Evolutionary conservation across 2,329 filamentous ascomycete genomes (phyloP).

Genomic region (Aspergillus ochraceus): DNA sequence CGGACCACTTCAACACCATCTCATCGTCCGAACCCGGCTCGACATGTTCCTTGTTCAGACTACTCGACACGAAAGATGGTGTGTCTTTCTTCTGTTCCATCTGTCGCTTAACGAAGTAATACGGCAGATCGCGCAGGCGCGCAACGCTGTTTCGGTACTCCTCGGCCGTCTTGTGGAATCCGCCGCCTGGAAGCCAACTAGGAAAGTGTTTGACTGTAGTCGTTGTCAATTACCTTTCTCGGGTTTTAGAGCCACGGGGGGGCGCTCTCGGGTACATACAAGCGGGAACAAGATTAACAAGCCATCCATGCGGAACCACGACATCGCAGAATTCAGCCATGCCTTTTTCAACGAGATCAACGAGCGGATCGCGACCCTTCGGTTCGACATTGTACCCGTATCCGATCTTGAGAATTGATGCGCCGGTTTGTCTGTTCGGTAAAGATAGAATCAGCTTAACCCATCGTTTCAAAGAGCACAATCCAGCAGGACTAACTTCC

Average conservation of each 20-base stretch:
- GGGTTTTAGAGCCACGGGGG: no score
- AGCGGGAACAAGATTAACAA: conserved; percentile 47
- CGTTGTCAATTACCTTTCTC: background rate
- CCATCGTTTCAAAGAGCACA: background rate
- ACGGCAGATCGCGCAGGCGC: conserved; percentile 41
- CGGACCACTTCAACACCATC: conserved; percentile 29
- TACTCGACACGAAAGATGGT: conserved; percentile 42
- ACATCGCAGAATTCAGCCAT: conserved; percentile 45
- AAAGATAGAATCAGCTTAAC: conserved; percentile 3
- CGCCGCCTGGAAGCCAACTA: conserved; percentile 47
- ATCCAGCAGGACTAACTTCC: conserved; percentile 15
- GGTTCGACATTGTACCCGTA: conserved; percentile 34
- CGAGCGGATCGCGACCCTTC: conserved; percentile 29
- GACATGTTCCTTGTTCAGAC: conserved; percentile 25
- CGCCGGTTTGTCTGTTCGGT: conserved; percentile 32
- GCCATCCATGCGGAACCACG: conserved; percentile 41
- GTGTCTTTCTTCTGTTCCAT: conserved; percentile 32
- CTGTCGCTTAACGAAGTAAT: conserved; percentile 45
- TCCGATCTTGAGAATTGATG: conserved; percentile 40
- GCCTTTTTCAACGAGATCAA: conserved; percentile 41
- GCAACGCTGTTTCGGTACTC: conserved; percentile 30
- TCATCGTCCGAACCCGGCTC: conserved; percentile 32
- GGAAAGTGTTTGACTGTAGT: conserved; percentile 29
- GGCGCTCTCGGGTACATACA: conserved; percentile 2
- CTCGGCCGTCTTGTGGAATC: conserved; percentile 44